A percentile compares a stretch with the other conserved stretches of the same genome.
Evolutionary conservation across 2,329 filamentous ascomycete species (phyloP).

Genomic region (Rachicladosporium sp.): DNA sequence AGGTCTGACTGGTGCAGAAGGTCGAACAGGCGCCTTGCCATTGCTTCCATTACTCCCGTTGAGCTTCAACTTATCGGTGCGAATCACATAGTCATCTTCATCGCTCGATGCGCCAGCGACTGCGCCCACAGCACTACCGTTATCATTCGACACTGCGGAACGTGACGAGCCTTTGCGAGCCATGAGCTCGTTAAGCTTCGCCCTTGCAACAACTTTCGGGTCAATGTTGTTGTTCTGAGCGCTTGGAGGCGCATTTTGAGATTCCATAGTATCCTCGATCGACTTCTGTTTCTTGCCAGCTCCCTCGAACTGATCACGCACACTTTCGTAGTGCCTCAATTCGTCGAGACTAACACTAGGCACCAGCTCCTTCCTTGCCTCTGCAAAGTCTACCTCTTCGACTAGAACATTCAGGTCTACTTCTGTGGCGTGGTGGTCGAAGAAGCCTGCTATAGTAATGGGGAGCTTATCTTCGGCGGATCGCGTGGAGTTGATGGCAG

Average conservation of each 20-base stretch:
- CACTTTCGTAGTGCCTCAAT: constrained; percentile 76
- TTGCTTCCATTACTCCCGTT: constrained; percentile 8
- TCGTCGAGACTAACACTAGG: constrained; percentile 92
- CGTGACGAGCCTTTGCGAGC: not conserved
- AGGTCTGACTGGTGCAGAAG: constrained; percentile 2
- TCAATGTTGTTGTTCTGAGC: too few species aligned
- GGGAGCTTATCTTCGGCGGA: constrained; percentile 14
- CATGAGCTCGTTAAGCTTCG: constrained; percentile 5
- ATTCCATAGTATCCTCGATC: not conserved
- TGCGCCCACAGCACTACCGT: constrained; percentile 1
- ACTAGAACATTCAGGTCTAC: constrained; percentile 82
- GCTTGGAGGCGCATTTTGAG: too few species aligned
- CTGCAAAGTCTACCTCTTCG: constrained; percentile 73
- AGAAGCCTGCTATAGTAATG: constrained; percentile 84
- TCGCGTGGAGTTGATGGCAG: constrained; percentile 46
- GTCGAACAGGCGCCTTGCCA: constrained; percentile 4
- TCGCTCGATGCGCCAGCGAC: constrained; percentile 8
- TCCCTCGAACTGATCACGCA: constrained; percentile 73
- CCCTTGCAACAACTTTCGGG: constrained; percentile 1
- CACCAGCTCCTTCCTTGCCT: constrained; percentile 74
- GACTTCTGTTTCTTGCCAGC: constrained; percentile 32
- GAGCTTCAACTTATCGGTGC: constrained; percentile 25
- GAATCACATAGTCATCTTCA: constrained; percentile 30
- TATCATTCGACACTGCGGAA: constrained; percentile 1
- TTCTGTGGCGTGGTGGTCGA: constrained; percentile 76